Evolutionary conservation across 1,284 basidiomycete genomes (phyloP).

Genomic region (Rhodotorula sp.): DNA sequence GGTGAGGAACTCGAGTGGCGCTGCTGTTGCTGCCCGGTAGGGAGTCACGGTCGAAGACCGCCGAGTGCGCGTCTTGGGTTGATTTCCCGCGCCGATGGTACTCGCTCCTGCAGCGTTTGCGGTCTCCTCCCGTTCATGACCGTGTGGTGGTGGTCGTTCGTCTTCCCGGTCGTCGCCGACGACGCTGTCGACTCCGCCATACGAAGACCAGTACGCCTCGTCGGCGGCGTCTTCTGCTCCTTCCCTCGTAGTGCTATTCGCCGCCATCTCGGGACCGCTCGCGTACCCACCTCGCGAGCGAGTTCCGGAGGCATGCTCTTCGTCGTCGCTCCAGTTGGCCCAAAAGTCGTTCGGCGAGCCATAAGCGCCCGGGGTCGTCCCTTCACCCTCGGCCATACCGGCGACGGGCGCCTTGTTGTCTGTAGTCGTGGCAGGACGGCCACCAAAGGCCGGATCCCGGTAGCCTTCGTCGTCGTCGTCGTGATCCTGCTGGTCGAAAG

Average conservation of each 20-base stretch:
- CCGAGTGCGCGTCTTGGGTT: background rate
- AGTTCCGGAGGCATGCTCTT: background rate
- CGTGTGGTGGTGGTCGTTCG: background rate
- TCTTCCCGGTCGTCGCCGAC: conserved; percentile 2
- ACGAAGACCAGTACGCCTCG: conserved; percentile 7
- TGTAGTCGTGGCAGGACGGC: conserved; percentile 4
- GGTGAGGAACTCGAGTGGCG: background rate
- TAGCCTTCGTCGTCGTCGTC: background rate
- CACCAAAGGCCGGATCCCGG: background rate
- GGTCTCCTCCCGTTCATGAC: background rate
- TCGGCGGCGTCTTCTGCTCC: conserved; percentile 1
- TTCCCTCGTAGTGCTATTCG: background rate
- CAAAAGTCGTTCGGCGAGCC: conserved; percentile 32
- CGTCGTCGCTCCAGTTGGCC: conserved; percentile 30
- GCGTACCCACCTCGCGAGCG: background rate
- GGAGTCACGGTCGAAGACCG: background rate
- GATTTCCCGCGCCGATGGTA: background rate
- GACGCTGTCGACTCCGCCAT: conserved; percentile 5
- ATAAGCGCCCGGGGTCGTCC: conserved; percentile 30
- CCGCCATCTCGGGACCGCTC: background rate
- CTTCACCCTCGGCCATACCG: conserved; percentile 28
- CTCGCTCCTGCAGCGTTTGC: background rate
- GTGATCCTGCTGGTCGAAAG: background rate
- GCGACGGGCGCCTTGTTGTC: conserved; percentile 7
- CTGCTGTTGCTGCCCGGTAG: too few relatives aligned